Evolutionary conservation across 805 yeast genomes (phyloP).

Genomic region (Kuraishia piskuri): DNA sequence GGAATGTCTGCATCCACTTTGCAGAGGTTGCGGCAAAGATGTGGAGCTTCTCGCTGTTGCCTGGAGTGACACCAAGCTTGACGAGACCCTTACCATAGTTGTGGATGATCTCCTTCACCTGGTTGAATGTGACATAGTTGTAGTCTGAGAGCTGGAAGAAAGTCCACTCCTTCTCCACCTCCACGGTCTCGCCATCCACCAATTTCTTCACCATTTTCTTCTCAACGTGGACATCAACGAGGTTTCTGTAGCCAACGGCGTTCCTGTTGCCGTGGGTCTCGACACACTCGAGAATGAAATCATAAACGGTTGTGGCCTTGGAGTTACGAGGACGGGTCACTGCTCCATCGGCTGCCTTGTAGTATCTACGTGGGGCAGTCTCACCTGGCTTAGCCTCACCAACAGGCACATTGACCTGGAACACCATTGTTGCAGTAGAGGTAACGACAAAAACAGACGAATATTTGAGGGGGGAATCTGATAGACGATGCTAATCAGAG

Average conservation of each 20-base stretch:
- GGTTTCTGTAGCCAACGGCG: slow-evolving; percentile 74
- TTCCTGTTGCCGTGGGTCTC: slow-evolving; percentile 41
- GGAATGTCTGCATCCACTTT: slow-evolving; percentile 82
- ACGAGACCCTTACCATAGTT: slow-evolving; percentile 69
- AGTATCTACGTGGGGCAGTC: slow-evolving; percentile 74
- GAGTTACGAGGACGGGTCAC: slow-evolving; percentile 55
- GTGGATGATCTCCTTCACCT: slow-evolving; percentile 41
- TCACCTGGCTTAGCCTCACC: slow-evolving; percentile 70
- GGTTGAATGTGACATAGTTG: slow-evolving; percentile 51
- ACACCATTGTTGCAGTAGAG: slow-evolving; percentile 14
- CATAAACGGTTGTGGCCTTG: slow-evolving; percentile 62
- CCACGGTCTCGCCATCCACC: slow-evolving; percentile 65
- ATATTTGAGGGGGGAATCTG: background rate
- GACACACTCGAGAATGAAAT: slow-evolving; percentile 56
- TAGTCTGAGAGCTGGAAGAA: slow-evolving; percentile 76
- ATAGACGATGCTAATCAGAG: background rate
- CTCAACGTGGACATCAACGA: slow-evolving; percentile 68
- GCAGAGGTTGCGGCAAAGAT: slow-evolving; percentile 83
- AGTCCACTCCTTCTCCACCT: slow-evolving; percentile 81
- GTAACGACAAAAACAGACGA: background rate
- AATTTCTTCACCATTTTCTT: slow-evolving; percentile 63
- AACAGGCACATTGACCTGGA: slow-evolving; percentile 43
- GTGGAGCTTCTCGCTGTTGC: slow-evolving; percentile 56
- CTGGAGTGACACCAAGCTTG: slow-evolving; percentile 61
- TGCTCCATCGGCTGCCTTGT: slow-evolving; percentile 34